A percentile compares a stretch with the other conserved stretches of the same genome.
Evolutionary conservation across 2,329 filamentous ascomycete genomes (phyloP).

Genomic region (Aspergillus japonicus): DNA sequence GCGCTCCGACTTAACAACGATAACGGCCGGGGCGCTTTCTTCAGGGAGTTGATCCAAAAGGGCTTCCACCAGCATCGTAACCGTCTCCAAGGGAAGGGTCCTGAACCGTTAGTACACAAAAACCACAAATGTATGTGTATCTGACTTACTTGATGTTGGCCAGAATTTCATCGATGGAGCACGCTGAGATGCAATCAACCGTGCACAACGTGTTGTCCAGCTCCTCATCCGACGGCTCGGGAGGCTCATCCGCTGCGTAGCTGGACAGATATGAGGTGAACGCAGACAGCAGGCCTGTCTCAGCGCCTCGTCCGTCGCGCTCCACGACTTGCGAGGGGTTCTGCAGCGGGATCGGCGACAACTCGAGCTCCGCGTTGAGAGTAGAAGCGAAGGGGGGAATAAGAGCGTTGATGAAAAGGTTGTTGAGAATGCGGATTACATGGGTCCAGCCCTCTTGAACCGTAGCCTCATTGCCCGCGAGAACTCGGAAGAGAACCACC

Average conservation of each 20-base stretch:
- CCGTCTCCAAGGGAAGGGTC: conserved; percentile 58
- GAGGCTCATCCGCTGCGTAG: conserved; percentile 95
- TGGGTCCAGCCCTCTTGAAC: conserved; percentile 61
- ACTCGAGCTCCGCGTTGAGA: conserved; percentile 64
- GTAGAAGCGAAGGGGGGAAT: conserved; percentile 74
- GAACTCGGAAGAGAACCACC: conserved; percentile 89
- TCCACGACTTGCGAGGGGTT: conserved; percentile 91
- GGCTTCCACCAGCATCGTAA: conserved; percentile 66
- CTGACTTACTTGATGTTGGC: conserved; percentile 73
- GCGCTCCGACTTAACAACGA: conserved; percentile 84
- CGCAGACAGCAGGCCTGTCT: conserved; percentile 86
- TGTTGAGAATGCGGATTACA: conserved; percentile 88
- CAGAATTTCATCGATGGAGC: conserved; percentile 78
- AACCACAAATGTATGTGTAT: conserved; percentile 14
- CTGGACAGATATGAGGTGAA: conserved; percentile 98
- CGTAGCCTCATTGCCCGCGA: conserved; percentile 77
- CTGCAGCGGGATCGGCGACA: conserved; percentile 83
- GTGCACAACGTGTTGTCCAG: conserved; percentile 93
- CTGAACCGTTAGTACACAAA: conserved; percentile 41
- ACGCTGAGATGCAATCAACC: conserved; percentile 90
- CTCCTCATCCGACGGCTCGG: conserved; percentile 95
- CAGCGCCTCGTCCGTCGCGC: conserved; percentile 71
- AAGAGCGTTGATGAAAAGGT: conserved; percentile 92
- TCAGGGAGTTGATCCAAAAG: conserved; percentile 85
- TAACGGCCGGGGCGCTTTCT: conserved; percentile 74